Evolutionary conservation across 805 yeast species (phyloP).

Genomic region (Starmerella davenportii): DNA sequence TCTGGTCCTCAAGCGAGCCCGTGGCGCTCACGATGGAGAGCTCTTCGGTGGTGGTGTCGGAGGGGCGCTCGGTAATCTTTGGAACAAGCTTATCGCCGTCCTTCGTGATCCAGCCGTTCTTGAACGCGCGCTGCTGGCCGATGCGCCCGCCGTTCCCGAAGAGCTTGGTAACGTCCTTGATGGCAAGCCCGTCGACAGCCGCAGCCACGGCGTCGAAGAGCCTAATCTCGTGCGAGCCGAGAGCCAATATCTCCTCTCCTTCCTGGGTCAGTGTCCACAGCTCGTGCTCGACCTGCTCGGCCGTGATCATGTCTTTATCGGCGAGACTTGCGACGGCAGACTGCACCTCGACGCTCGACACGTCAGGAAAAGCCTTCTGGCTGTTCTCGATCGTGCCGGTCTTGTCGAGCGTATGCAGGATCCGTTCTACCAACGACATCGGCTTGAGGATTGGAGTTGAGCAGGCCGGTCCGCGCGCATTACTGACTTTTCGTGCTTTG

Average conservation of each 20-base stretch:
- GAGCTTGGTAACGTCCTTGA: constrained; percentile 44
- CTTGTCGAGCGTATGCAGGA: constrained; percentile 33
- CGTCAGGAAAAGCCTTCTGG: constrained; percentile 42
- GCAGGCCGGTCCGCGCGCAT: neutral
- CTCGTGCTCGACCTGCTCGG: constrained; percentile 56
- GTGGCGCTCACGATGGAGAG: constrained; percentile 34
- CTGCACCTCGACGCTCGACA: constrained; percentile 22
- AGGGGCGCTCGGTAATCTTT: constrained; percentile 35
- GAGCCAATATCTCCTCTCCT: constrained; percentile 55
- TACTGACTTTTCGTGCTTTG: neutral
- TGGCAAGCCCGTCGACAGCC: constrained; percentile 61
- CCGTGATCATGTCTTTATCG: constrained; percentile 66
- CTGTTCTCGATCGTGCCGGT: constrained; percentile 51
- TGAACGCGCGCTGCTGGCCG: constrained; percentile 96
- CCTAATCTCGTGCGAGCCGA: constrained; percentile 85
- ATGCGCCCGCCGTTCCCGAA: constrained; percentile 73
- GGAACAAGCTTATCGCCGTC: constrained; percentile 64
- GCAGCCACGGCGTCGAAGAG: constrained; percentile 56
- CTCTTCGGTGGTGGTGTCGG: constrained; percentile 49
- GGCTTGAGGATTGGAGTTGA: neutral
- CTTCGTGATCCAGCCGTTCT: constrained; percentile 88
- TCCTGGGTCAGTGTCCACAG: constrained; percentile 60
- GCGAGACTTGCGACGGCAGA: constrained; percentile 75
- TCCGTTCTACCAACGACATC: constrained; percentile 14
- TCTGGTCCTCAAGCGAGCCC: constrained; percentile 43